Base-by-base conservation (phyloP, 768 basidiomycete genomes). In the Trametes maxima region DNA sequence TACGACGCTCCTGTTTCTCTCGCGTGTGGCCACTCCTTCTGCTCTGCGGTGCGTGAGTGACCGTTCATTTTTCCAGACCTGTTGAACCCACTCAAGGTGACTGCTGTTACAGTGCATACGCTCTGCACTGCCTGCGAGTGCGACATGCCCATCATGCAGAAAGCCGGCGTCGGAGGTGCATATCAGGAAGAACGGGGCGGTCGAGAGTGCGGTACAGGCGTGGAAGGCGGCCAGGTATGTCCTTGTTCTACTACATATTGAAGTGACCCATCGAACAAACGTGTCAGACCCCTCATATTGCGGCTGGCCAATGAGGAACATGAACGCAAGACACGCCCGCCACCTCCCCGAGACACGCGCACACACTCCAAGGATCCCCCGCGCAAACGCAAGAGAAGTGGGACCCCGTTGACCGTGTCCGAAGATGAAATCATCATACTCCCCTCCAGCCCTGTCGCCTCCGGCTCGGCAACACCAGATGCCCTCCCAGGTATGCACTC, bases 11-110 rank as follows among this genome's bases (percentile, higher is more conserved):
- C 92, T 5, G 86, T 94, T 25, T 84, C 84, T 2, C 80, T 94
- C 4, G 72, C 72, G 5, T 94, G 92, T 69, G 92, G 90, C 0
- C 92, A 94, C 68, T 87, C 85, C 49, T 94, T 93, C 70, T 94
- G 92, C 75, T 91, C 89, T 14, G 70, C 82, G 68, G 90, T 91
- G 64, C 66, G 86, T 69, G 13, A 52, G 60, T 59, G 40, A 8
- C 19, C 36, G 33, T 2, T 33, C 13, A 11, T 21, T 19, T 25
- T 25, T 43, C 1, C 37, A 33, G 10, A n/a, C n/a, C n/a, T 49
- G 21, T 17, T 35, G 44, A 36, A 7, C 5, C 1, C 21, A 16
- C 37, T 22, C 16, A 25, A 36, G 13, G 8, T 28, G 24, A 21
- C 47, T 19, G 39, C 37, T n/a, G 12, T 16, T 8, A 24, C 19